Conservation (phyloP, 2,329 filamentous ascomycete species). For the Pseudogymnoascus pannorum region DNA sequence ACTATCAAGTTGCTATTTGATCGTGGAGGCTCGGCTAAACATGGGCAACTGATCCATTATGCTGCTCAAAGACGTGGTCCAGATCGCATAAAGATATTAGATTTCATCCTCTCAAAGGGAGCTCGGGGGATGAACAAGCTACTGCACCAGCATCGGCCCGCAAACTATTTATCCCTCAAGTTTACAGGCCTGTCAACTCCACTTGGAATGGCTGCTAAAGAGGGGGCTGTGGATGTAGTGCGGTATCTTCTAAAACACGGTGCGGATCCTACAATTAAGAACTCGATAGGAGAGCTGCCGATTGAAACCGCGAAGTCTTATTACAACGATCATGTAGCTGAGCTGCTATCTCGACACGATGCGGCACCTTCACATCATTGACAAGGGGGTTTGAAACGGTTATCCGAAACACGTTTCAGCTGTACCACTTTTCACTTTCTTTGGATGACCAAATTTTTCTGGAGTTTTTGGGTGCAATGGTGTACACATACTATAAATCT, state of each 20-base stretch:
- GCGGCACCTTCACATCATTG: no score
- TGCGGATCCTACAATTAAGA: not conserved
- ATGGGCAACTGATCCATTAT: not conserved
- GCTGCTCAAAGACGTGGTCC: not conserved
- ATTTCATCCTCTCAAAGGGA: not conserved
- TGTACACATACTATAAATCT: not conserved
- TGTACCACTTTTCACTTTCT: not conserved
- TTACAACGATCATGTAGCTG: no score
- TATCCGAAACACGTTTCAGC: no score
- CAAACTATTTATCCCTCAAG: not conserved
- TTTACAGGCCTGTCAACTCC: not conserved
- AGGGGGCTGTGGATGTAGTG: not conserved
- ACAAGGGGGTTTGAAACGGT: no score
- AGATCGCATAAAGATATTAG: not conserved
- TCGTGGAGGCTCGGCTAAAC: not conserved
- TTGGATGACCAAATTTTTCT: no score
- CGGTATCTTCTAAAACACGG: not conserved
- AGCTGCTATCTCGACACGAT: no score
- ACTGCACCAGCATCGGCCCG: not conserved
- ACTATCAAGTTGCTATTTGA: not conserved
- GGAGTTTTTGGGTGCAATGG: not conserved
- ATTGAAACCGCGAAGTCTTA: no score
- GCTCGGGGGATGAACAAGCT: not conserved
- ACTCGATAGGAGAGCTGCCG: not conserved
- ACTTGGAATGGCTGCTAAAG: not conserved